Evolutionary conservation across 1,284 basidiomycete species (phyloP), one percentile per base, ranked within the genome.

Genomic region (Trichosporon faecale): DNA sequence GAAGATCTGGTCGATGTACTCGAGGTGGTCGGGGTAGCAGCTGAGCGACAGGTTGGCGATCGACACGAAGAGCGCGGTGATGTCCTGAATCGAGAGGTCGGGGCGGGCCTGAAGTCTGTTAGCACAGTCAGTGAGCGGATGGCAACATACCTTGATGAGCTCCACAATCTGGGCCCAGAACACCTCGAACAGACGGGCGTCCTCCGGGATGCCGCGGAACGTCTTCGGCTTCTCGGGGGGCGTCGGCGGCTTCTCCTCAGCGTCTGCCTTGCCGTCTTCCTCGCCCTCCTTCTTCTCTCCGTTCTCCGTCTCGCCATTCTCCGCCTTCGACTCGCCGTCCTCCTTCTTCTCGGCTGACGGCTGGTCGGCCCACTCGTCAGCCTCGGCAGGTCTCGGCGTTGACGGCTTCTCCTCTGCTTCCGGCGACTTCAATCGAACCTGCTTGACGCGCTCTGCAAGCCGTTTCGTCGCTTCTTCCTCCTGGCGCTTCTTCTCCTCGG

Each of bases 131-230:
- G n/a, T n/a, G n/a, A n/a, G n/a, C n/a, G n/a, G n/a, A n/a, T n/a
- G n/a, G n/a, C n/a, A 69, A 73, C 81, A 64, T 67, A 92, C 94
- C 88, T 95, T 95, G 86, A 98, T 95, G 40, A 98, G 88, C 79
- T 95, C 91, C 8, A 97, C 94, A n/a, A 98, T 92, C 82, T 98
- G 95, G 74, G 93, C 90, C 95, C 95, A 98, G 83, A 98, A 98
- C 12, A 98, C 93, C 81, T 98, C 95, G 74, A 98, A 98, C 67
- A 98, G 83, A 77, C 90, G 91, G 37, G 95, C 94, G 75, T 96
- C 88, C 81, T 94, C 91, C 6, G 95, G 95, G 64, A 98, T 90
- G 31, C 95, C 95, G 79, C 95, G 86, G 85, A 95, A 97, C 82
- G 83, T 84, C 70, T 79, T 78, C 44, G 68, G 66, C 69, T 74